phyloP scores from a whole-genome alignment of 2,329 filamentous ascomycete genomes.

The Incumbomyces lentus region DNA sequence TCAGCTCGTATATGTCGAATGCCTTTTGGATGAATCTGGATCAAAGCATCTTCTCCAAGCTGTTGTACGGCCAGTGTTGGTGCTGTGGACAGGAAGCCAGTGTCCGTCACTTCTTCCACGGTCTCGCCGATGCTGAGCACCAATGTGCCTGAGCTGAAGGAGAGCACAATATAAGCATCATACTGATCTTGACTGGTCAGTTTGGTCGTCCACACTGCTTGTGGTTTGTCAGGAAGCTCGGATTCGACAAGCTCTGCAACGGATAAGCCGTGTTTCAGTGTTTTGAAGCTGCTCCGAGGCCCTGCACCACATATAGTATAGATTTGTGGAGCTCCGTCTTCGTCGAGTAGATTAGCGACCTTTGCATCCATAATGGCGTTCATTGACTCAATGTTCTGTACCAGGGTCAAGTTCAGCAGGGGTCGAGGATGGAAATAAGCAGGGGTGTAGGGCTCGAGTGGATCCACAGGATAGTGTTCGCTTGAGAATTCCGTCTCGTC shows the following conservation, averaged over 20 bases:
- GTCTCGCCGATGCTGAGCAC: slow-evolving; percentile 94
- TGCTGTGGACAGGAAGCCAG: slow-evolving; percentile 79
- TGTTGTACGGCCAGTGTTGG: slow-evolving; percentile 88
- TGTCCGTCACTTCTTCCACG: slow-evolving; percentile 89
- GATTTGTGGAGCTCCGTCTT: slow-evolving; percentile 89
- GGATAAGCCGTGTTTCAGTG: slow-evolving; percentile 81
- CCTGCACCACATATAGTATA: slow-evolving; percentile 86
- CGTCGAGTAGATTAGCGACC: slow-evolving; percentile 72
- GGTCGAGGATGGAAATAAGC: slow-evolving; percentile 76
- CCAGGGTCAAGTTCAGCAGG: slow-evolving; percentile 70
- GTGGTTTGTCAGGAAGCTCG: slow-evolving; percentile 76
- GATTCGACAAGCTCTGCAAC: slow-evolving; percentile 95
- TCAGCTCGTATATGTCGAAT: slow-evolving; percentile 78
- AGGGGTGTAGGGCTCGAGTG: slow-evolving; percentile 59
- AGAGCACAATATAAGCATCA: slow-evolving; percentile 92
- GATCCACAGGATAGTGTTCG: slow-evolving; percentile 69
- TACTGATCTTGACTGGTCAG: slow-evolving; percentile 69
- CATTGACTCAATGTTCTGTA: slow-evolving; percentile 77
- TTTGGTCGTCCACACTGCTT: slow-evolving; percentile 92
- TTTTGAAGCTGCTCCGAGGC: slow-evolving; percentile 80
- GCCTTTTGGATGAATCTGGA: slow-evolving; percentile 93
- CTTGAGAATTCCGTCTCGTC: slow-evolving; percentile 79
- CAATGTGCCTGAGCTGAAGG: slow-evolving; percentile 78
- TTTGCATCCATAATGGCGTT: slow-evolving; percentile 88
- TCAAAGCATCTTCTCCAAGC: slow-evolving; percentile 80